Conservation (phyloP, 2,329 filamentous ascomycete species). For the Ascocoryne sarcoides region DNA sequence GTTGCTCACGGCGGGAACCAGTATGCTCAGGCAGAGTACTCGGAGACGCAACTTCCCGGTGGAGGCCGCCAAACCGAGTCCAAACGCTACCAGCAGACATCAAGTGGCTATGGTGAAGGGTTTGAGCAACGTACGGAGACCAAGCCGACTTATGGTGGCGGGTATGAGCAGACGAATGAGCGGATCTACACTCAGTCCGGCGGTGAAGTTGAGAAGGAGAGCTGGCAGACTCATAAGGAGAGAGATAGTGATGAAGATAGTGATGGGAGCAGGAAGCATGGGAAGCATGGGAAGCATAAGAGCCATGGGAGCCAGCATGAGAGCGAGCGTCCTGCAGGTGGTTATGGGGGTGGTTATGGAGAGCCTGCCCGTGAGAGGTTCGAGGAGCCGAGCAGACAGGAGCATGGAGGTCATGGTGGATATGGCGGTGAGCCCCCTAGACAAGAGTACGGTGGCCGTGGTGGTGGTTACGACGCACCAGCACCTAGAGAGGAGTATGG, state of each 20-base stretch:
- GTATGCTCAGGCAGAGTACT: constrained; percentile 28
- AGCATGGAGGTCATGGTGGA: constrained; percentile 5
- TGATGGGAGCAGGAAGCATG: constrained; percentile 22
- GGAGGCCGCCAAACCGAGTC: constrained; percentile 53
- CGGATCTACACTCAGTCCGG: constrained; percentile 36
- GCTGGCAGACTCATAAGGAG: constrained; percentile 21
- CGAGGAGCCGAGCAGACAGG: constrained; percentile 4
- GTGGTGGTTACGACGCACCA: constrained; percentile 11
- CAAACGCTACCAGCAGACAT: constrained; percentile 45
- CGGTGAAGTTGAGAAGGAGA: constrained; percentile 24
- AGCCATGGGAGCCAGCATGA: constrained; percentile 9
- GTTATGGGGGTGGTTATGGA: background rate
- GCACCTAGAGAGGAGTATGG: constrained; percentile 4
- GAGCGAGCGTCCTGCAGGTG: background rate
- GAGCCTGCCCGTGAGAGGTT: background rate
- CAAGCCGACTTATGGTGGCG: constrained; percentile 40
- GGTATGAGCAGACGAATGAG: constrained; percentile 52
- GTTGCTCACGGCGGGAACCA: constrained; percentile 41
- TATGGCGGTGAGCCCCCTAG: constrained; percentile 2
- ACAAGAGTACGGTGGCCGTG: constrained; percentile 12
- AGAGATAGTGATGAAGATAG: constrained; percentile 25
- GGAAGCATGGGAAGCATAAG: constrained; percentile 24
- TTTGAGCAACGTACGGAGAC: constrained; percentile 52
- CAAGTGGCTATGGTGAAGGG: constrained; percentile 40
- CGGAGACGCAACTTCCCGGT: constrained; percentile 47